Base-by-base conservation (phyloP, 768 basidiomycete species). In the Amanita pseudoporphyria region DNA sequence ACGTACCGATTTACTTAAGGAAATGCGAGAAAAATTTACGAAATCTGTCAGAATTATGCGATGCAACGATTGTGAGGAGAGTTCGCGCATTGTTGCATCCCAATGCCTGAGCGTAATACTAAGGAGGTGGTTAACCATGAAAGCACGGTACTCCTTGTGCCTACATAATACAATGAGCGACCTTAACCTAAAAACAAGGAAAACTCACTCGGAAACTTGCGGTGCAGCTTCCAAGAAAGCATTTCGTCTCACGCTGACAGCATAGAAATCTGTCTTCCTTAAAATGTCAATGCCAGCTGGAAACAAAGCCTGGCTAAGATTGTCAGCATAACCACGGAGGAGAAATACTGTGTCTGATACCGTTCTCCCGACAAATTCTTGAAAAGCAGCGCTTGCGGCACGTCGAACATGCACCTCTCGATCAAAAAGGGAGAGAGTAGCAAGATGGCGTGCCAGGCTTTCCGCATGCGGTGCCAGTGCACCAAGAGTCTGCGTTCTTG, bases 321-420 rank as follows among this genome's bases (percentile, higher is more conserved):
- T 45, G 45, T 54, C 47, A 51, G 21, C 39, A 37, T 42, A 9
- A 41, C 35, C 6, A 42, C 31, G 37, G 45, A 14, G 36, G 35
- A 42, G 46, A 36, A 49, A 30, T 16, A 36, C 38, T 36, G 6
- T 37, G 9, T 47, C 22, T 64, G 83, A 64, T 60, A 96, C 95
- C 69, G 86, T 85, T 61, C 96, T 73, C 10, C 96, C 96, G 33
- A 97, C 96, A 59, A 86, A 84, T 68, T 99, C 96, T 66, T 99
- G 96, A 62, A 90, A 98, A 10, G 94, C 90, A 14, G 96, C 96
- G 64, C 95, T 98, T 10, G 94, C 94, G 12, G 96, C 95, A 56
- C 96, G 71, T 21, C 96, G 78, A 49, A 99, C 92, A 53, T 91
- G 89, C 24, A 97, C 81, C 64, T 99, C 96, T 28, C 96, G 79